Percentiles rank a stretch among this genome's conserved stretches.
phyloP scores from a whole-genome alignment of 345 rosid genomes.

The Nephelium lappaceum region DNA sequence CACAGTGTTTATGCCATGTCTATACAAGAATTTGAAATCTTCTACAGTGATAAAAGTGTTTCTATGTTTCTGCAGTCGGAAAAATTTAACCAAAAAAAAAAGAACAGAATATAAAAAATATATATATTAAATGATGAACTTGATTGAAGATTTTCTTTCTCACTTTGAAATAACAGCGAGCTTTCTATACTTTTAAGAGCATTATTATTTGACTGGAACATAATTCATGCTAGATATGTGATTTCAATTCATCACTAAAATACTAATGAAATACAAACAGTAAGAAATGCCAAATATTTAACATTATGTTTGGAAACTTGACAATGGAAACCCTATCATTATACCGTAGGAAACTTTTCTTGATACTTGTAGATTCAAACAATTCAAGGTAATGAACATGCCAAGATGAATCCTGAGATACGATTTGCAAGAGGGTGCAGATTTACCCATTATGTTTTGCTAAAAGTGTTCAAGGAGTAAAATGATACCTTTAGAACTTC shows the following conservation, averaged over 20 bases:
- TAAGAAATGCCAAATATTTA: background rate
- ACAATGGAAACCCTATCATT: background rate
- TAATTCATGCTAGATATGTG: background rate
- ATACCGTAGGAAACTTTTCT: background rate
- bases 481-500: slow-evolving; percentile 60
- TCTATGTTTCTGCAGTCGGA: slow-evolving; percentile 58
- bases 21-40: slow-evolving; percentile 60
- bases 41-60: slow-evolving; percentile 56
- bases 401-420: background rate
- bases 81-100: background rate
- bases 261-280: background rate
- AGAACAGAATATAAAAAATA: background rate
- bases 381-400: background rate
- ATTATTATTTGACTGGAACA: background rate
- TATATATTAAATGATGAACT: background rate
- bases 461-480: background rate
- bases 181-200: background rate
- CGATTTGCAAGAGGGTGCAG: background rate
- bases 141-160: background rate
- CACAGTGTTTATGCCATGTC: slow-evolving; percentile 67
- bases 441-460: background rate
- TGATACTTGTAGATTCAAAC: background rate
- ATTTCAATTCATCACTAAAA: background rate
- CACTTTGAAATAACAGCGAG: background rate
- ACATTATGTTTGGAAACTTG: background rate